A percentile compares a stretch with the other conserved stretches of the same genome.
phyloP scores from a whole-genome alignment of 2,329 filamentous ascomycete genomes.

The Colletotrichum limetticola region DNA sequence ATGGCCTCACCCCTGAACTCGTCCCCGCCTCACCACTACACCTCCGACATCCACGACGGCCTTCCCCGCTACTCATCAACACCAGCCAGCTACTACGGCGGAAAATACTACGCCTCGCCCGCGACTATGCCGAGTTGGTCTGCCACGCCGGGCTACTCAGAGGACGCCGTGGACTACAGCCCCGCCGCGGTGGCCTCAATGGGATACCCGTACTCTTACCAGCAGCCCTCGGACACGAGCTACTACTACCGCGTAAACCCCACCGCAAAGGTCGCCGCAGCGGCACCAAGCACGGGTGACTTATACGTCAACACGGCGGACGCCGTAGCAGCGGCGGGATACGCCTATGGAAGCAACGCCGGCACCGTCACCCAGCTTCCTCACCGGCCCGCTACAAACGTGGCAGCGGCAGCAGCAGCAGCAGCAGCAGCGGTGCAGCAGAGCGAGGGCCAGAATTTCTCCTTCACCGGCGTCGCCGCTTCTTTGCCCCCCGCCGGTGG shows the following conservation, averaged over 20 bases:
- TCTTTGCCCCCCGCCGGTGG: slow-evolving; percentile 47
- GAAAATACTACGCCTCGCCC: slow-evolving; percentile 46
- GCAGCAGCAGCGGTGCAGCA: slow-evolving; percentile 31
- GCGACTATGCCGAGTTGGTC: slow-evolving; percentile 45
- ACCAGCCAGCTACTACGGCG: slow-evolving; percentile 44
- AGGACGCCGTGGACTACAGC: slow-evolving; percentile 52
- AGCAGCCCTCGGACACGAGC: slow-evolving; percentile 45
- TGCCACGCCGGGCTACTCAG: slow-evolving; percentile 43
- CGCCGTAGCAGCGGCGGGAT: slow-evolving; percentile 37
- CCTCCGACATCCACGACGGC: slow-evolving; percentile 45
- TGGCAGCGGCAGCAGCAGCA: slow-evolving; percentile 27
- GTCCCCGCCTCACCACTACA: slow-evolving; percentile 44
- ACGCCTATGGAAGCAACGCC: slow-evolving; percentile 44
- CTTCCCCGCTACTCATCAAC: slow-evolving; percentile 44
- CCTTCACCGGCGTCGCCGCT: slow-evolving; percentile 53
- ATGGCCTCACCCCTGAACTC: slow-evolving; percentile 40
- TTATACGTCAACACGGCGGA: slow-evolving; percentile 51
- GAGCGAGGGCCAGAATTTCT: slow-evolving; percentile 50
- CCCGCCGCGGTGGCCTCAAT: slow-evolving; percentile 35
- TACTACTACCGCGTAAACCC: slow-evolving; percentile 45
- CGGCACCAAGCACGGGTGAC: slow-evolving; percentile 34
- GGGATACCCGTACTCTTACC: slow-evolving; percentile 47
- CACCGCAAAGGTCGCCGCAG: slow-evolving; percentile 37
- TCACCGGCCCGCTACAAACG: slow-evolving; percentile 42
- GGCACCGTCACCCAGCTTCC: slow-evolving; percentile 45